These are phyloP conservation scores for Borovskyia barvae DNA, from an alignment of 208 protist genomes.

Conservation along the genomic window DNA sequence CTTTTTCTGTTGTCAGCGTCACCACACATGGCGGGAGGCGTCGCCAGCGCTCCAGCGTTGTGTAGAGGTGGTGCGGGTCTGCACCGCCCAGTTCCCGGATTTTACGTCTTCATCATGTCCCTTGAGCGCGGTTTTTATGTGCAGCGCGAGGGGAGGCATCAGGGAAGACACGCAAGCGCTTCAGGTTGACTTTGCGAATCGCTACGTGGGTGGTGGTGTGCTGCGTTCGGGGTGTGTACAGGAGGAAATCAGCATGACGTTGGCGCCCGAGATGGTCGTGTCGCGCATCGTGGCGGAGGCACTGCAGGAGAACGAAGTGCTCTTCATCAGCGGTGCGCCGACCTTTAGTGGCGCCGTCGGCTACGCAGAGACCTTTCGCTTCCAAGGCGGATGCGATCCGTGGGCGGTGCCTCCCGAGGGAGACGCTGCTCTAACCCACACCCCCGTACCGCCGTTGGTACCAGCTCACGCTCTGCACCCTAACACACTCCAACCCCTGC, in stretches of 20 bases:
- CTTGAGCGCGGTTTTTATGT: slow-evolving; percentile 27
- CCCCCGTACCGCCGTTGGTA: background rate
- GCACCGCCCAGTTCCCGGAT: slow-evolving; percentile 32
- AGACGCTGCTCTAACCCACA: background rate
- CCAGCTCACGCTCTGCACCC: background rate
- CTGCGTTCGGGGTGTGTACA: slow-evolving; percentile 82
- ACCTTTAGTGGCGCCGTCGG: slow-evolving; percentile 62
- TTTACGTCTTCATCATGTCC: slow-evolving; percentile 31
- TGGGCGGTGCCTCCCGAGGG: slow-evolving; percentile 1
- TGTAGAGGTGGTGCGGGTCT: slow-evolving; percentile 40
- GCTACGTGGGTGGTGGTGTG: slow-evolving; percentile 78
- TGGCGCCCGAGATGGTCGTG: slow-evolving; percentile 79
- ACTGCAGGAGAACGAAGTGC: slow-evolving; percentile 59
- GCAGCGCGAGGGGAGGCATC: slow-evolving; percentile 38
- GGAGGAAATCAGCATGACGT: slow-evolving; percentile 89
- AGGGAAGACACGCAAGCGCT: slow-evolving; percentile 52
- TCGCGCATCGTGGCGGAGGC: slow-evolving; percentile 63
- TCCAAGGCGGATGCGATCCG: slow-evolving; percentile 4
- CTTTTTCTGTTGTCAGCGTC: slow-evolving; percentile 33
- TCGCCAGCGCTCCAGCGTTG: slow-evolving; percentile 9
- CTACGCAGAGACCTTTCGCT: slow-evolving; percentile 72
- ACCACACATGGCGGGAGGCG: slow-evolving; percentile 5
- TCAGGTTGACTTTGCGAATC: slow-evolving; percentile 91
- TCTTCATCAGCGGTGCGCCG: slow-evolving; percentile 63
- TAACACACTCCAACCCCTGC: slow-evolving; percentile 4